A percentile compares a stretch with the other conserved stretches of the same genome.
phyloP scores from a whole-genome alignment of 2,329 filamentous ascomycete genomes.

The Fusarium continuum region DNA sequence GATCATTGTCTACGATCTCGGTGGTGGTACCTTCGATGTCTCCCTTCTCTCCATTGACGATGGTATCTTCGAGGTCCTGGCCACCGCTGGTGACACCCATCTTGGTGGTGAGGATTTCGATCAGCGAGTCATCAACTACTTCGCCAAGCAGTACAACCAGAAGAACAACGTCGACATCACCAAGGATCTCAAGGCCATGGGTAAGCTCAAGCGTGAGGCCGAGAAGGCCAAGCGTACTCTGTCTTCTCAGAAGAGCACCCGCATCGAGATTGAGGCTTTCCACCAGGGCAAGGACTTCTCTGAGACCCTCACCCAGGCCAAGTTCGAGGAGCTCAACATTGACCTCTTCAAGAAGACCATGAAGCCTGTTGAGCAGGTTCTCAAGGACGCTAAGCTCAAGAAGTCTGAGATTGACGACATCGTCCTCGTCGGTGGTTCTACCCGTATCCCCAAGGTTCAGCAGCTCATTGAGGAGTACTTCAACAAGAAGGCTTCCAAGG shows the following conservation, averaged over 20 bases:
- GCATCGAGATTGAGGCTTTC: slow-evolving; percentile 97
- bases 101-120: slow-evolving; percentile 99
- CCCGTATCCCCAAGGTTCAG: slow-evolving; percentile 98
- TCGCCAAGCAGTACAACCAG: slow-evolving; percentile 99
- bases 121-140: slow-evolving; percentile 95
- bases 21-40: slow-evolving; percentile 95
- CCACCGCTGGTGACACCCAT: slow-evolving; percentile 96
- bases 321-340: slow-evolving; percentile 99
- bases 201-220: slow-evolving; percentile 98
- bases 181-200: slow-evolving; percentile 97
- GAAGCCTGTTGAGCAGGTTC: slow-evolving; percentile 97
- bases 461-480: slow-evolving; percentile 96
- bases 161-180: slow-evolving; percentile 91
- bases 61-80: slow-evolving; percentile 93
- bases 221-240: slow-evolving; percentile 99
- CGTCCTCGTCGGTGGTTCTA: slow-evolving; percentile 97
- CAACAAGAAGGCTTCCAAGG: slow-evolving; percentile 96
- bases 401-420: slow-evolving; percentile 96
- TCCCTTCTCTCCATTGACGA: slow-evolving; percentile 91
- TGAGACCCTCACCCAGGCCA: slow-evolving; percentile 96
- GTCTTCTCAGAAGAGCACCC: slow-evolving; percentile 90
- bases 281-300: slow-evolving; percentile 97
- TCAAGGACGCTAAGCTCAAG: slow-evolving; percentile 98
- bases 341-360: slow-evolving; percentile 99
- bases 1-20: slow-evolving; percentile 93